Evolutionary conservation across 257 asterid species (phyloP).

Genomic region (Solanum okadae): DNA sequence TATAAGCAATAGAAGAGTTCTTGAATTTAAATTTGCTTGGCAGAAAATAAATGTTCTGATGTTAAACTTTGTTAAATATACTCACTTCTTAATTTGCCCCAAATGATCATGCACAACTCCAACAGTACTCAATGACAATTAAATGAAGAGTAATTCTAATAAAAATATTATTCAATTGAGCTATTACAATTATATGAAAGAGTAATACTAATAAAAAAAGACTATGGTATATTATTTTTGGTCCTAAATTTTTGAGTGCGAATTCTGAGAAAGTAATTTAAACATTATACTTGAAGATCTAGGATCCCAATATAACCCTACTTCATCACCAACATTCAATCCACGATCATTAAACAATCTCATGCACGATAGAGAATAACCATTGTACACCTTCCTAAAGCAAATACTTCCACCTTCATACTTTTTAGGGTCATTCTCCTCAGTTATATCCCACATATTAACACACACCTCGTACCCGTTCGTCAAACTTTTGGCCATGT

Average conservation of each 20-base stretch:
- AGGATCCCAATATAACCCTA: conserved; percentile 42
- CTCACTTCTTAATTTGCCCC: no score
- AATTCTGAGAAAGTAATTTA: conserved; percentile 1
- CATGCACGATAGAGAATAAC: conserved; percentile 18
- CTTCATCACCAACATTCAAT: conserved; percentile 26
- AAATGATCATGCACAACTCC: neutral
- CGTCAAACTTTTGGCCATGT: conserved; percentile 21
- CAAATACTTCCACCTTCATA: conserved; percentile 5
- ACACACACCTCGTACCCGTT: conserved; percentile 17
- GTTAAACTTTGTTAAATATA: no score
- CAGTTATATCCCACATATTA: conserved; percentile 39
- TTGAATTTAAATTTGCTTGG: no score
- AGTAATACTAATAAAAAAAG: neutral
- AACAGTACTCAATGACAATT: neutral
- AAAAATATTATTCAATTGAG: neutral
- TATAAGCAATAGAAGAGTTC: no score
- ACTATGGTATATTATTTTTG: no score
- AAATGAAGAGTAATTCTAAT: neutral
- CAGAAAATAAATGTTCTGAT: no score
- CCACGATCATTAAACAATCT: conserved; percentile 23
- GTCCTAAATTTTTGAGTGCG: neutral
- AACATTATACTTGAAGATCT: conserved; percentile 9
- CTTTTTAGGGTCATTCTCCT: conserved; percentile 16
- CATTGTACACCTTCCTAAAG: conserved; percentile 22
- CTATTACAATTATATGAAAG: neutral